A percentile compares a stretch with the other conserved stretches of the same genome.
Conservation (phyloP, 2,329 filamentous ascomycete species). For the Lachnellula occidentalis region DNA sequence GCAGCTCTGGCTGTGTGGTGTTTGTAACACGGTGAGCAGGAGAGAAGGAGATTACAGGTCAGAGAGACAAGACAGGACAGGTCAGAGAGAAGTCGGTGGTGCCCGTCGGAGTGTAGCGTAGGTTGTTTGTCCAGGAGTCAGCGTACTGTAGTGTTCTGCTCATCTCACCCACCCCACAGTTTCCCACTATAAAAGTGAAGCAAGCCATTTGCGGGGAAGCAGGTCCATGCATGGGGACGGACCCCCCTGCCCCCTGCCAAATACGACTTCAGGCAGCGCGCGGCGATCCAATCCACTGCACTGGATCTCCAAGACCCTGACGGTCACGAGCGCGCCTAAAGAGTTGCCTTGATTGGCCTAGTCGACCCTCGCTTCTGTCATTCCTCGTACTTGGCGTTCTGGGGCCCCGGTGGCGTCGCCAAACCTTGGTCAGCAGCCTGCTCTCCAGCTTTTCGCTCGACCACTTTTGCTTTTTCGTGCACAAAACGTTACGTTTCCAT, state of each 20-base stretch:
- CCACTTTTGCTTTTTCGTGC: conserved; percentile 17
- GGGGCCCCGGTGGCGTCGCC: conserved; percentile 1
- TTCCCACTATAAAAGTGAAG: conserved; percentile 2
- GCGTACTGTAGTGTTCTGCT: background rate
- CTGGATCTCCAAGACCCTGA: background rate
- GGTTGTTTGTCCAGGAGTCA: background rate
- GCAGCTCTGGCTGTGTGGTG: conserved; percentile 14
- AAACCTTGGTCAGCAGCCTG: background rate
- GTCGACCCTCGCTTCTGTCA: background rate
- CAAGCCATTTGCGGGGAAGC: conserved; percentile 19
- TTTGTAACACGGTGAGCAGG: background rate
- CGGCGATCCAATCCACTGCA: background rate
- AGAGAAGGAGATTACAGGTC: conserved; percentile 1
- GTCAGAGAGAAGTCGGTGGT: background rate
- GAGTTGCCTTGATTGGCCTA: background rate
- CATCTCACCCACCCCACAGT: conserved; percentile 16
- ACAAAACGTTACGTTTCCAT: conserved; percentile 20
- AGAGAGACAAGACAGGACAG: conserved; percentile 1
- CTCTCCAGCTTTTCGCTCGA: background rate
- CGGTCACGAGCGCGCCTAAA: conserved; percentile 10
- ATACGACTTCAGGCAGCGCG: background rate
- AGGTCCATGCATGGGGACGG: conserved; percentile 8
- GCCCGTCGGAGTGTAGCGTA: background rate
- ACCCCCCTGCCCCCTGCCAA: conserved; percentile 10
- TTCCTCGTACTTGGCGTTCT: background rate